Evolutionary conservation across 352 stramenopile species (phyloP).

Genomic region (Pythium oligandrum): DNA sequence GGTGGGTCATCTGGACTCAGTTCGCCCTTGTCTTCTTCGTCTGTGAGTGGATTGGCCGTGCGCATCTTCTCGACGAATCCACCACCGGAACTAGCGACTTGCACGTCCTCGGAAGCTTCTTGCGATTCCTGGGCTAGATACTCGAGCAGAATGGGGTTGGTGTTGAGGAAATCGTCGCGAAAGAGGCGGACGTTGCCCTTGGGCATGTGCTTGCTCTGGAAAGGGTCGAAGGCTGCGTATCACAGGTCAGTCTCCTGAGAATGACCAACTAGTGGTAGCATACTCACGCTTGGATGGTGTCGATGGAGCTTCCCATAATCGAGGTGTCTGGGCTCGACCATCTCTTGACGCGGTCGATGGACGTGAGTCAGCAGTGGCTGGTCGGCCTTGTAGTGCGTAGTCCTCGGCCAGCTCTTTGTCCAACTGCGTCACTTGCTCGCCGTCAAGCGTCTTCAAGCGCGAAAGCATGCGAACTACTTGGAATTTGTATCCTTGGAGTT

Average conservation of each 20-base stretch:
- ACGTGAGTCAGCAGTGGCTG: conserved; percentile 4
- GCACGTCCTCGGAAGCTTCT: conserved; percentile 3
- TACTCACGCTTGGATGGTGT: conserved; percentile 14
- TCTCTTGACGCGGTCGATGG: conserved; percentile 9
- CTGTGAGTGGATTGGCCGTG: conserved; percentile 31
- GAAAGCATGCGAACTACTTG: conserved; percentile 50
- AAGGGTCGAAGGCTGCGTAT: conserved; percentile 37
- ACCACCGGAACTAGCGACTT: not conserved
- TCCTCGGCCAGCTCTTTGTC: conserved; percentile 76
- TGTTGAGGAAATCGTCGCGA: conserved; percentile 83
- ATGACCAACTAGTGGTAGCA: not conserved
- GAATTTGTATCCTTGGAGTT: conserved; percentile 72
- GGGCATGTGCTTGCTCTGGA: conserved; percentile 55
- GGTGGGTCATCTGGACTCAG: not conserved
- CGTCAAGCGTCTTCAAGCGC: conserved; percentile 65
- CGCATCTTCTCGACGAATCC: conserved; percentile 62
- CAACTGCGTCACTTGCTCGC: conserved; percentile 62
- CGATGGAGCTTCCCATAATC: conserved; percentile 1
- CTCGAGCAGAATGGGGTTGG: conserved; percentile 75
- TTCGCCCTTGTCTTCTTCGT: conserved; percentile 1
- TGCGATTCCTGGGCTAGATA: conserved; percentile 59
- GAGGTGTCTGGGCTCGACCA: not conserved
- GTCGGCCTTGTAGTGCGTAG: conserved; percentile 25
- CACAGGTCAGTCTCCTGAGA: not conserved
- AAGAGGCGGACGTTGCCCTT: conserved; percentile 77